Percentiles rank a stretch among this genome's conserved stretches.
Evolutionary conservation across 164 flowering plant genomes (phyloP).

Genomic region (Chloranthus sessilifolius): DNA sequence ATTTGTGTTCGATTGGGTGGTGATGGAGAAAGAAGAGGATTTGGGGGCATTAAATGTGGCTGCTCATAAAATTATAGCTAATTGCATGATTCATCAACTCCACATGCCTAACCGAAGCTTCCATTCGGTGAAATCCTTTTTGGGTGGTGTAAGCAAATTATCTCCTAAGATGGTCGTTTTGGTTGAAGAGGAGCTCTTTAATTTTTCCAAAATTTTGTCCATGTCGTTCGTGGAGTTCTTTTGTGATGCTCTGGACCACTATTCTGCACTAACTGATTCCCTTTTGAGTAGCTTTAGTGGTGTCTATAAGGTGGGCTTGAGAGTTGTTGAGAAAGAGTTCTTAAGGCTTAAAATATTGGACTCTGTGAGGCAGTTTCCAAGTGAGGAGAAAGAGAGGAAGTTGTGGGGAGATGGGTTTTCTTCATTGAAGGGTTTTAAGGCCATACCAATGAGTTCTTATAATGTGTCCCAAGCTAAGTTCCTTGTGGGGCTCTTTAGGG

Average conservation of each 20-base stretch:
- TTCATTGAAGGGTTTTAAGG: conserved; percentile 18
- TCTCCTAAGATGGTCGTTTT: conserved; percentile 26
- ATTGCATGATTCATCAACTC: conserved; percentile 31
- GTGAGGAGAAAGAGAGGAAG: conserved; percentile 7
- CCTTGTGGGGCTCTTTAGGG: conserved; percentile 27
- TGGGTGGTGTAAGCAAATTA: conserved; percentile 20
- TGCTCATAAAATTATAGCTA: conserved; percentile 23
- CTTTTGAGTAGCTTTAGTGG: conserved; percentile 13
- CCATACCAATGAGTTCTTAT: conserved; percentile 22
- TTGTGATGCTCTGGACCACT: conserved; percentile 32
- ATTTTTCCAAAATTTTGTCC: conserved; percentile 15
- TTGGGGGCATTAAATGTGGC: conserved; percentile 12
- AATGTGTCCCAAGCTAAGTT: conserved; percentile 33
- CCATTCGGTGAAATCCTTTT: conserved; percentile 17
- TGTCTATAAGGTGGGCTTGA: conserved; percentile 13
- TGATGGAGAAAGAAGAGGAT: conserved; percentile 21
- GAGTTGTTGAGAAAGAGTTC: conserved; percentile 22
- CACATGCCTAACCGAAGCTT: conserved; percentile 19
- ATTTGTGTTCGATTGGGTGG: conserved; percentile 24
- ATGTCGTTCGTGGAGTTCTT: conserved; percentile 32
- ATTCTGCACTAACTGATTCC: conserved; percentile 28
- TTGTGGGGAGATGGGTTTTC: conserved; percentile 16
- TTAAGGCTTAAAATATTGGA: conserved; percentile 19
- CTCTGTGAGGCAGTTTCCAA: conserved; percentile 17
- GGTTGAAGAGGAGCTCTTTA: conserved; percentile 29